These are phyloP conservation scores for Epithele typhae DNA, from an alignment of 768 basidiomycete genomes.

Conservation along the genomic window DNA sequence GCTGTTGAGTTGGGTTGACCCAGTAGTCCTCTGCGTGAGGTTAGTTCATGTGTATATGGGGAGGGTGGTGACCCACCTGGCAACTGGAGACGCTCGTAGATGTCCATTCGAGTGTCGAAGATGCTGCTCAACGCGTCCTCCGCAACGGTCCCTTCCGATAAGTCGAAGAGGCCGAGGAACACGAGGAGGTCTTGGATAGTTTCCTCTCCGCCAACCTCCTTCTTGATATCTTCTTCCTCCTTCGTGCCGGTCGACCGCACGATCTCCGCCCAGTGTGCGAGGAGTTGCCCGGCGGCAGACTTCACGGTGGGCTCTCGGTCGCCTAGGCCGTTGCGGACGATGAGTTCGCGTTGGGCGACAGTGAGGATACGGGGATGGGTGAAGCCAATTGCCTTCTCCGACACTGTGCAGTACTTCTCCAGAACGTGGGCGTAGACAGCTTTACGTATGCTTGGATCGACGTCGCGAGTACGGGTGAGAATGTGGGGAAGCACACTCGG, in stretches of 20 bases:
- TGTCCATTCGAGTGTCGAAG: conserved; percentile 59
- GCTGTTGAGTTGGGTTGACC: conserved; percentile 64
- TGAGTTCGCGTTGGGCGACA: conserved; percentile 68
- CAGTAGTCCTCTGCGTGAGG: conserved; percentile 63
- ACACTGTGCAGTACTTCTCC: conserved; percentile 34
- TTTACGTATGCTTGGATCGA: conserved; percentile 70
- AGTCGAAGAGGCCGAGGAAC: conserved; percentile 57
- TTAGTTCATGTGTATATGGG: neutral
- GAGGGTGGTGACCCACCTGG: conserved; percentile 38
- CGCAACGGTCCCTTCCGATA: conserved; percentile 54
- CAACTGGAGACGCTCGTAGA: conserved; percentile 68
- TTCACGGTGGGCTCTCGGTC: conserved; percentile 79
- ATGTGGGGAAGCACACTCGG: conserved; percentile 56
- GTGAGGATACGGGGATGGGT: conserved; percentile 64
- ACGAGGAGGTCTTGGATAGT: conserved; percentile 33
- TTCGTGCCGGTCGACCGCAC: conserved; percentile 32
- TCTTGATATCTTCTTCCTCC: conserved; percentile 40
- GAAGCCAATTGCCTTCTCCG: conserved; percentile 39
- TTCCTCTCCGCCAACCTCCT: conserved; percentile 27
- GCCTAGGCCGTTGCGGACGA: conserved; percentile 79
- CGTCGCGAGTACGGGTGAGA: conserved; percentile 74
- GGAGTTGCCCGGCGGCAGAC: conserved; percentile 63
- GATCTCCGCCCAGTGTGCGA: conserved; percentile 73
- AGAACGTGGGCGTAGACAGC: conserved; percentile 65
- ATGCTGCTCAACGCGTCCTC: conserved; percentile 72